Evolutionary conservation across 208 protist species (phyloP), one percentile per base, ranked within the genome.

Genomic region (Balamuthia mandrillaris): DNA sequence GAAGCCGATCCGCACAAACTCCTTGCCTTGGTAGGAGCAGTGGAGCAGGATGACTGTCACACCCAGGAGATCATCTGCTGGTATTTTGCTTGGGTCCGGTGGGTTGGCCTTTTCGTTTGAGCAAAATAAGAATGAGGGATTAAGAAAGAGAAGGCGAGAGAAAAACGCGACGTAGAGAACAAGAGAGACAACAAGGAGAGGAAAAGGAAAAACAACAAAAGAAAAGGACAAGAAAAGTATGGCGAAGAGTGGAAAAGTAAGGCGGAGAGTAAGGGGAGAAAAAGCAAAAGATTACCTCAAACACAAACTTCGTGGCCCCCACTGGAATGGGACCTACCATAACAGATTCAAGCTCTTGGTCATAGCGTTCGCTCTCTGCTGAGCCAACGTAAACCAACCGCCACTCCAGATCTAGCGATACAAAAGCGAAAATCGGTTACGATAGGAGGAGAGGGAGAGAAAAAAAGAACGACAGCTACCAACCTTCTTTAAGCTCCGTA

Each of bases 311-410:
- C 44, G 96, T 98, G 21, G 91, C 86, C 18, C 98, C 98, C 18
- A 92, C 84, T 27, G 94, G 90, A 1, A 99, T 90, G 7, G 98
- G 97, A 3, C 97, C 97, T 7, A 99, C 96, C 33, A 98, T 93
- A 56, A 99, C 96, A 60, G 93, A 94, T 77, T 99, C 98, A 6
- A 99, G 94, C 24, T 92, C 92, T 89, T 99, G 97, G 89, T 99
- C 98, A 84, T 95, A 95, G 42, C 95, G 90, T n/a, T 95, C 92
- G 21, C 86, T 94, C 18, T 95, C 95, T 4, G 97, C 94, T 56
- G 96, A 98, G 29, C 98, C 98, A 37, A 99, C 96, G 95, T 98
- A 99, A 18, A 98, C 92, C 47, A 99, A 93, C 44, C 96, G 97
- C 82, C 98, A 96, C 58, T 98, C 96, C 9, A 99, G 92, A 42